These are phyloP conservation scores for Eragrostis curvula DNA, from an alignment of 176 grass and related monocot genomes.

Conservation along the genomic window DNA sequence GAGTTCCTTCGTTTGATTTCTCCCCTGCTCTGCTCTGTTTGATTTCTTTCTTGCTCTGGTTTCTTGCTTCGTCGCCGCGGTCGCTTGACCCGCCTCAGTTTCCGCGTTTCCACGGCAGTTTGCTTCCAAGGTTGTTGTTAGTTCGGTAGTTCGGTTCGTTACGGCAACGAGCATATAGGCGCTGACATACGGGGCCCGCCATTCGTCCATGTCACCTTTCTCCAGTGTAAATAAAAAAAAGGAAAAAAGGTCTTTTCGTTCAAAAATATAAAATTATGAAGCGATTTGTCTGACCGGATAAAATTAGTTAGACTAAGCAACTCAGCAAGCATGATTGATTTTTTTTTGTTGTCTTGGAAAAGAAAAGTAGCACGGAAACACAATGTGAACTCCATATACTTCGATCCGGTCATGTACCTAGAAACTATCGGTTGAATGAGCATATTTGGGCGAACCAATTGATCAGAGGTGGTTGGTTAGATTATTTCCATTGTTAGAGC, in stretches of 20 bases:
- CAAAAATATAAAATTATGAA: not conserved
- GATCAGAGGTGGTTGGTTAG: not conserved
- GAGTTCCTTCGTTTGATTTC: constrained; percentile 5
- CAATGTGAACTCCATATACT: not conserved
- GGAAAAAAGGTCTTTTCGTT: not conserved
- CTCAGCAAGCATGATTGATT: not conserved
- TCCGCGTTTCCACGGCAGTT: constrained; percentile 21
- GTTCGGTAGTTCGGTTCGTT: constrained; percentile 32
- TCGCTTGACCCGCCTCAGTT: constrained; percentile 20
- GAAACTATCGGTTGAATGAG: not conserved
- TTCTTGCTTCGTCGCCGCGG: not conserved
- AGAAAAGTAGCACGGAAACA: not conserved
- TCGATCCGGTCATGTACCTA: not conserved
- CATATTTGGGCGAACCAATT: not conserved
- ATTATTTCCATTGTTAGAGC: not conserved
- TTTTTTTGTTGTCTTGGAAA: not conserved
- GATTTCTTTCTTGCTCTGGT: not conserved
- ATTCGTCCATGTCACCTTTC: not conserved
- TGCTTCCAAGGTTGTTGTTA: constrained; percentile 20
- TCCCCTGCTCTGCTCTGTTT: not conserved
- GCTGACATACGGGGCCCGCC: not conserved
- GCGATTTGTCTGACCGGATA: not conserved
- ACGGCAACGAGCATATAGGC: constrained; percentile 15
- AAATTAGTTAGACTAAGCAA: not conserved
- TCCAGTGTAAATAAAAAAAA: too few species aligned